These are phyloP conservation scores for Talaromyces sp. DNA, from an alignment of 2,329 filamentous ascomycete genomes.

Conservation along the genomic window DNA sequence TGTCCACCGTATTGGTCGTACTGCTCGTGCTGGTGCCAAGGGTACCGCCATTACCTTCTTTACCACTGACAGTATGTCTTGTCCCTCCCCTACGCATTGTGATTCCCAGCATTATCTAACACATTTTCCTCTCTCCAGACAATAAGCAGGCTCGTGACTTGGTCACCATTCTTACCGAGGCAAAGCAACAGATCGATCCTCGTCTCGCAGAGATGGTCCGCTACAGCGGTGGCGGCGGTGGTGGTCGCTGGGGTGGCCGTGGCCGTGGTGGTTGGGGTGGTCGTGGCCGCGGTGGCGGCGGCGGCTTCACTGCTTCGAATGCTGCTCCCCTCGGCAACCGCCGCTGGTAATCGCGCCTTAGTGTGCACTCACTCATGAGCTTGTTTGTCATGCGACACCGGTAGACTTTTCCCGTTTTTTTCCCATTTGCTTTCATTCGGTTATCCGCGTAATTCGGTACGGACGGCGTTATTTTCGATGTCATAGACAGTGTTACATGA, in stretches of 20 bases:
- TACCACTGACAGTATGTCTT: conserved; percentile 92
- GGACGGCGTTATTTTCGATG: conserved; percentile 41
- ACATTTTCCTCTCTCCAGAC: conserved; percentile 55
- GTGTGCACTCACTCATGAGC: conserved; percentile 27
- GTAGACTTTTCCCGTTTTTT: conserved; percentile 32
- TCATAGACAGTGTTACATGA: conserved; percentile 41
- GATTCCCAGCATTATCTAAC: conserved; percentile 7
- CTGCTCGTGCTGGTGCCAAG: conserved; percentile 75
- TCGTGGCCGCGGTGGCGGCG: conserved; percentile 49
- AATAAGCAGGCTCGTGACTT: conserved; percentile 96
- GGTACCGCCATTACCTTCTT: conserved; percentile 98
- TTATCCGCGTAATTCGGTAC: conserved; percentile 38
- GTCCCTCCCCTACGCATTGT: background rate
- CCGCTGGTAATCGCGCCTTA: conserved; percentile 55
- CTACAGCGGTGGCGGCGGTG: conserved; percentile 82
- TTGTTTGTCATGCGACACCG: conserved; percentile 29
- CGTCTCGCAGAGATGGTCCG: conserved; percentile 94
- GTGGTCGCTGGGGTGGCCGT: conserved; percentile 57
- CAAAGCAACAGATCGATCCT: conserved; percentile 97
- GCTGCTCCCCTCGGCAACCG: conserved; percentile 58
- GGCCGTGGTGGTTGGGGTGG: conserved; percentile 67
- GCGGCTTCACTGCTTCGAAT: conserved; percentile 61
- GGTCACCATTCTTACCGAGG: conserved; percentile 87
- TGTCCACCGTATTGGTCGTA: conserved; percentile 70
- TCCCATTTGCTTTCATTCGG: conserved; percentile 15